Percentiles rank a stretch among this genome's conserved stretches.
phyloP scores from a whole-genome alignment of 768 basidiomycete genomes.

The Pisolithus orientalis region DNA sequence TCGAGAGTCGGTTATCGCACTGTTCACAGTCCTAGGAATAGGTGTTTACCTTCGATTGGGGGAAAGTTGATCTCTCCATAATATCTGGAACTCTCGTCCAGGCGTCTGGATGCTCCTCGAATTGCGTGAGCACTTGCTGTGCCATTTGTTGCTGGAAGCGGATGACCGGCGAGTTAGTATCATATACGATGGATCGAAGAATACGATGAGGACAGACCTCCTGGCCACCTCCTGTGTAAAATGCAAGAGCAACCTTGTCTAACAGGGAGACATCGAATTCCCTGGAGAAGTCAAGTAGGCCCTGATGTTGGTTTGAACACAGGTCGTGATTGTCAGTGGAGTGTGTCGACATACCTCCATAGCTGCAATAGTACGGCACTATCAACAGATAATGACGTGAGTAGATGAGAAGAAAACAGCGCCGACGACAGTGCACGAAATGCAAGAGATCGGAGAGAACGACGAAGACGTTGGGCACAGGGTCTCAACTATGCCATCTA shows the following conservation, averaged over 20 bases:
- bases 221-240: constrained; percentile 79
- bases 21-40: background rate
- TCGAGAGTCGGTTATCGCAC: constrained; percentile 8
- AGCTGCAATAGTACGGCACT: constrained; percentile 8
- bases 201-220: constrained; percentile 51
- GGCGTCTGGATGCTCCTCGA: constrained; percentile 93
- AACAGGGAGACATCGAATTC: constrained; percentile 91
- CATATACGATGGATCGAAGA: background rate
- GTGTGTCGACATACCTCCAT: constrained; percentile 32
- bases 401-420: constrained; percentile 1
- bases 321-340: constrained; percentile 2
- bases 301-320: constrained; percentile 36
- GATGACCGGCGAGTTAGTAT: constrained; percentile 6
- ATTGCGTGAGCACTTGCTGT: constrained; percentile 89
- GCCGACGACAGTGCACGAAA: constrained; percentile 7
- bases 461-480: constrained; percentile 27
- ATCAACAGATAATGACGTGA: constrained; percentile 3
- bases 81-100: constrained; percentile 98
- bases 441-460: constrained; percentile 13
- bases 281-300: constrained; percentile 86
- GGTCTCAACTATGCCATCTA: constrained; percentile 23
- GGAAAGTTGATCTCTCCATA: constrained; percentile 75
- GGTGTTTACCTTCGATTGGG: constrained; percentile 70
- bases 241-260: constrained; percentile 89
- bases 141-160: constrained; percentile 81